These are phyloP conservation scores for Pterocarpus macrocarpus DNA, from an alignment of 306 rosid species.

Conservation along the genomic window DNA sequence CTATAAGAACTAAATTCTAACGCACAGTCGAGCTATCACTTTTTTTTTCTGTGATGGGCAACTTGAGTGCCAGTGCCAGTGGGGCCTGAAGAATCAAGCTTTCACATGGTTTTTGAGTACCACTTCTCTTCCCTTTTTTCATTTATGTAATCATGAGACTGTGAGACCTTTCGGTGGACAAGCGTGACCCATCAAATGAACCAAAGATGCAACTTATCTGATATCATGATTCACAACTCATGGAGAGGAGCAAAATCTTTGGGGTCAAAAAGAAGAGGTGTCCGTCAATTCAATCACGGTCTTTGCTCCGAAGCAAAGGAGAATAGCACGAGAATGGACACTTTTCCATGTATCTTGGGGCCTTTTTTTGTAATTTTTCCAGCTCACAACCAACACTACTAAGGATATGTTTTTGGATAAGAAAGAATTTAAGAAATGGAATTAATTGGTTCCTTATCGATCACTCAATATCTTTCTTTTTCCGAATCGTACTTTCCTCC, in stretches of 20 bases:
- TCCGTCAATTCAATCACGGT: constrained; percentile 59
- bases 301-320: constrained; percentile 44
- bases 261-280: constrained; percentile 46
- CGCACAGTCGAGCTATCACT: neutral
- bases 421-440: constrained; percentile 45
- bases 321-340: constrained; percentile 49
- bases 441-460: constrained; percentile 25
- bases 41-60: constrained; percentile 21
- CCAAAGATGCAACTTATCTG: constrained; percentile 36
- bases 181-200: constrained; percentile 48
- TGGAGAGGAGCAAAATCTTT: constrained; percentile 43
- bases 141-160: constrained; percentile 43
- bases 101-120: constrained; percentile 55
- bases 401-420: constrained; percentile 58
- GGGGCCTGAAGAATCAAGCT: constrained; percentile 48
- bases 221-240: constrained; percentile 38
- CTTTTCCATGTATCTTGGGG: constrained; percentile 31
- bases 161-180: constrained; percentile 52
- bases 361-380: neutral
- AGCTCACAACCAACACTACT: constrained; percentile 11
- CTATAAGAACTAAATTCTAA: constrained; percentile 3
- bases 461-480: constrained; percentile 15
- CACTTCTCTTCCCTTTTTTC: neutral
- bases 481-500: no score
- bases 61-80: constrained; percentile 35